These are phyloP conservation scores for Thraustotheca clavata DNA, from an alignment of 352 stramenopile species.

Conservation along the genomic window DNA sequence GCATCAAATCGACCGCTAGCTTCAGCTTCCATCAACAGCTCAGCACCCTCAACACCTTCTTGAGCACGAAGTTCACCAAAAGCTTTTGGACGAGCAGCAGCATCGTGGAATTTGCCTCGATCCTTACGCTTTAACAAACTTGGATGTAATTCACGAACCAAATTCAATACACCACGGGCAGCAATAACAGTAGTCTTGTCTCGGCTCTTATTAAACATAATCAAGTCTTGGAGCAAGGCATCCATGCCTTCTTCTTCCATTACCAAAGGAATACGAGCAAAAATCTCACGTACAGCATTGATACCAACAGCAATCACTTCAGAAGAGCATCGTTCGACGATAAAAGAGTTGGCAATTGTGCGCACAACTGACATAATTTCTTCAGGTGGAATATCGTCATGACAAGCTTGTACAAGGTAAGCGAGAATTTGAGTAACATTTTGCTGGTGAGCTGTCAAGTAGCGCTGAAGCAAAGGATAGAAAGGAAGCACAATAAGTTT, in stretches of 20 bases:
- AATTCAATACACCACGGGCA: constrained; percentile 92
- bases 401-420: constrained; percentile 96
- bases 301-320: constrained; percentile 98
- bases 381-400: constrained; percentile 95
- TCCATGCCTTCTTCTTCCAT: constrained; percentile 91
- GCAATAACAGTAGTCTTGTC: constrained; percentile 97
- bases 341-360: constrained; percentile 97
- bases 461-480: constrained; percentile 94
- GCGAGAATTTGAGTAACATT: constrained; percentile 93
- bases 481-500: constrained; percentile 94
- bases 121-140: constrained; percentile 94
- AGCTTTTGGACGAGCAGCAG: constrained; percentile 73
- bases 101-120: constrained; percentile 88
- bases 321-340: constrained; percentile 92
- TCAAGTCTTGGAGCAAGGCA: constrained; percentile 86
- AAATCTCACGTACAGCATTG: constrained; percentile 95
- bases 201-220: constrained; percentile 92
- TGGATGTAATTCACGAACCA: constrained; percentile 94
- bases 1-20: constrained; percentile 60
- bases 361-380: constrained; percentile 95
- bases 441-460: constrained; percentile 84
- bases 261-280: constrained; percentile 89
- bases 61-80: constrained; percentile 88
- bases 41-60: constrained; percentile 92
- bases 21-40: constrained; percentile 87